These are phyloP conservation scores for Mycocentrospora acerina DNA, from an alignment of 2,329 filamentous ascomycete species.

Conservation along the genomic window DNA sequence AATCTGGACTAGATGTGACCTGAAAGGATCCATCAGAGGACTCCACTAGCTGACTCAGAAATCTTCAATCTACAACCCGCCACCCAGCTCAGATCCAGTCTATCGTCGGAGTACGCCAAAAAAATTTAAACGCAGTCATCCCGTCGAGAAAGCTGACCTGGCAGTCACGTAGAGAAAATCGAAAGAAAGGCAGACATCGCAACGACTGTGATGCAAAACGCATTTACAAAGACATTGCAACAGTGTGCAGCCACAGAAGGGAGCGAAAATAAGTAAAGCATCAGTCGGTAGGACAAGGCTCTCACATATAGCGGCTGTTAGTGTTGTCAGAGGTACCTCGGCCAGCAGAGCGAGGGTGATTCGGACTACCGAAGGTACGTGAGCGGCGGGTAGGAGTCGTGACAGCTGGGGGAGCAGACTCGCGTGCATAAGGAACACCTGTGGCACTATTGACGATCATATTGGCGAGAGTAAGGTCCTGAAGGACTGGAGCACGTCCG, in stretches of 20 bases:
- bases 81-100: slow-evolving; percentile 15
- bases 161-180: slow-evolving; percentile 16
- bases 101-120: slow-evolving; percentile 9
- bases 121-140: no score
- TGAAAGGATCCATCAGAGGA: slow-evolving; percentile 7
- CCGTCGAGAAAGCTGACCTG: slow-evolving; percentile 10
- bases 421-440: no score
- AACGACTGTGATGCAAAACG: slow-evolving; percentile 1
- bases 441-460: no score
- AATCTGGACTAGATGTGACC: slow-evolving; percentile 11
- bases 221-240: slow-evolving; percentile 6
- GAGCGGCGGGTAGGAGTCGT: slow-evolving; percentile 13
- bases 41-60: slow-evolving; percentile 21
- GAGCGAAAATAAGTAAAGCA: not conserved
- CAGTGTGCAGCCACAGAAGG: slow-evolving; percentile 1
- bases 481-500: slow-evolving; percentile 11
- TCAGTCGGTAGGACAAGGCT: slow-evolving; percentile 4
- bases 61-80: slow-evolving; percentile 17
- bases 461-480: no score
- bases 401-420: not conserved
- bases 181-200: slow-evolving; percentile 10
- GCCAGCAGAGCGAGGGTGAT: slow-evolving; percentile 7
- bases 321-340: slow-evolving; percentile 4
- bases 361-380: slow-evolving; percentile 9
- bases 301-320: slow-evolving; percentile 14